Base-by-base conservation (phyloP, 495 filamentous ascomycete genomes). In the Umbilicaria muhlenbergii region DNA sequence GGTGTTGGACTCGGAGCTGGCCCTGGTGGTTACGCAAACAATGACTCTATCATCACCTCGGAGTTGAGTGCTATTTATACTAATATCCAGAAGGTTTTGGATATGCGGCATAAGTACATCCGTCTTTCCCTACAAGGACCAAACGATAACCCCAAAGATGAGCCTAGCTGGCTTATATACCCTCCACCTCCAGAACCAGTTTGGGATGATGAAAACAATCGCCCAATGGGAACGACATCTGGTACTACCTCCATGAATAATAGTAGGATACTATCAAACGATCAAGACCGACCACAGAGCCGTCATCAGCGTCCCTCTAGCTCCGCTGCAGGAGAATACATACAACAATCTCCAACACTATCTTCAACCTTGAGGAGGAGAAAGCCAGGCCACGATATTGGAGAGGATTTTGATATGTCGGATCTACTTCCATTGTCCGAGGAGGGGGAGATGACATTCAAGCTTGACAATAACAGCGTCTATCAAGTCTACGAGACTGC, bases 311-410 rank as follows among this genome's bases (percentile, higher is more conserved):
- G 38, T 6, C 36, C 17, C 16, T 36, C 46, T 44, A 19, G 51
- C 34, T 46, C 54, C 39, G 24, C 43, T 21, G 33, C 42, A 18
- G 36, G 16, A 12, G 43, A 42, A 17, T 49, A 50, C 13, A 42
- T 45, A 31, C 18, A 41, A 45, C 45, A 45, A 21, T 41, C 50
- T 21, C 32, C 34, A 34, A 46, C 51, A 7, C 42, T 50, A 10
- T 58, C 61, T 34, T 24, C 50, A 8, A 48, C 49, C 2, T 50
- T 57, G 7, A 77, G 68, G 57, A 80, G 65, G 50, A 74, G 91
- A 44, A 98, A 98, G 56, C 80, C 83, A 47, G 92, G 92, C 5
- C 73, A 91, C 48, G 74, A 94, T 49, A 86, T 95, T 51, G 91
- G 91, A 7, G 83, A 81, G 57, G 86, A 92, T 59, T 98, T 98